phyloP scores from a whole-genome alignment of 495 filamentous ascomycete genomes.

The Xylaria telfairii region DNA sequence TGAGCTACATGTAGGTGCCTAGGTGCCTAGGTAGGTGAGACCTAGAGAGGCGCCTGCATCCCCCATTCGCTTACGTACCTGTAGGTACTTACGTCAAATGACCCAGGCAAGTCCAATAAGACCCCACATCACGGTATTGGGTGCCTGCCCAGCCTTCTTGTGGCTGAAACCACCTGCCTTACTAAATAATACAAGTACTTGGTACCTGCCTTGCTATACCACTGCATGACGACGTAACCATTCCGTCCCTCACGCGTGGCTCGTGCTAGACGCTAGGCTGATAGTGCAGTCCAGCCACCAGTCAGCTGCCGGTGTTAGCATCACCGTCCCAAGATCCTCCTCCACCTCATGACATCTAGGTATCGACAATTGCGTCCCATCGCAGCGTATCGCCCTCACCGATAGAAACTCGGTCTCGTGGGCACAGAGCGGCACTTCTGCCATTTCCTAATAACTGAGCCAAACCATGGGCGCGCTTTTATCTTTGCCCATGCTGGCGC shows the following conservation, averaged over 20 bases:
- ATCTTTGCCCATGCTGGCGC: constrained; percentile 84
- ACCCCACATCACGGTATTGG: too few relatives aligned
- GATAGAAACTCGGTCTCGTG: background rate
- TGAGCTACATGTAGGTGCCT: background rate
- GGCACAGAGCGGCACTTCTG: constrained; percentile 1
- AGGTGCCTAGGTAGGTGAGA: background rate
- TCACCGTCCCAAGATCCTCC: background rate
- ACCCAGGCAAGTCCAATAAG: background rate
- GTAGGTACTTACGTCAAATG: too few relatives aligned
- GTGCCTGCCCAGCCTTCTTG: too few relatives aligned
- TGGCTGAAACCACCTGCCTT: background rate
- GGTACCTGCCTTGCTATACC: background rate
- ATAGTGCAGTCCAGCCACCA: background rate
- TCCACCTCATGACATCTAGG: background rate
- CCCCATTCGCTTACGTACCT: too few relatives aligned
- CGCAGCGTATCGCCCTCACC: constrained; percentile 5
- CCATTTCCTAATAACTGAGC: background rate
- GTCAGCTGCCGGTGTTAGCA: background rate
- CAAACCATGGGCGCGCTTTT: constrained; percentile 85
- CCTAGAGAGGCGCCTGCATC: too few relatives aligned
- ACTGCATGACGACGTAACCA: constrained; percentile 7
- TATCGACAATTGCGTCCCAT: background rate
- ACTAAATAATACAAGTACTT: background rate
- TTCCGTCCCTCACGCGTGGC: background rate
- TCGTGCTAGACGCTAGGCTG: background rate